Conservation (phyloP, 2,329 filamentous ascomycete species). For the Didymellaceae sp. region DNA sequence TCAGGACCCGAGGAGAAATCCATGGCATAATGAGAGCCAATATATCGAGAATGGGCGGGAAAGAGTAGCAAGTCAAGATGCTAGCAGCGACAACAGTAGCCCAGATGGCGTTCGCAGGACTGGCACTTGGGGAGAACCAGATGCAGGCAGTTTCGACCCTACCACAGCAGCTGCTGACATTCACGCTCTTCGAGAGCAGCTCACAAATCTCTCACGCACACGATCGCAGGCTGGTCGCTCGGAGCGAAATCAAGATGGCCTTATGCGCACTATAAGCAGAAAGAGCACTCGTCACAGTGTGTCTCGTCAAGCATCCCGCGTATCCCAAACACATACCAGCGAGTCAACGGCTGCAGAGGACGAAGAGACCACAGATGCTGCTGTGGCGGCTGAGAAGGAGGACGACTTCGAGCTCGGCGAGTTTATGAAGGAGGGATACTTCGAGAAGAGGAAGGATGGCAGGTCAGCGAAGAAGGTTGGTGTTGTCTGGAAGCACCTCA, state of each 20-base stretch:
- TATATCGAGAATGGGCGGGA: constrained; percentile 27
- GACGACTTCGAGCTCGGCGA: constrained; percentile 71
- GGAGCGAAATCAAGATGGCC: constrained; percentile 31
- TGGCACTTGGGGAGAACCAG: constrained; percentile 68
- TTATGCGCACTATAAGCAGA: constrained; percentile 36
- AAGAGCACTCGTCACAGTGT: constrained; percentile 32
- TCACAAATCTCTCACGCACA: constrained; percentile 60
- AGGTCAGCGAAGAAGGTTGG: constrained; percentile 77
- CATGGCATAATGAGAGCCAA: constrained; percentile 45
- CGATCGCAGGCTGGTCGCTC: constrained; percentile 33
- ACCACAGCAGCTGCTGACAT: constrained; percentile 65
- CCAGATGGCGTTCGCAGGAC: constrained; percentile 41
- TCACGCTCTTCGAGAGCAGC: constrained; percentile 62
- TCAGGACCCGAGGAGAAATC: constrained; percentile 38
- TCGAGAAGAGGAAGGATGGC: constrained; percentile 74
- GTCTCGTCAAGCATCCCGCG: constrained; percentile 20
- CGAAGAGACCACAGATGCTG: constrained; percentile 31
- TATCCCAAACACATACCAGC: constrained; percentile 18
- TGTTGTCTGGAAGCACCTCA: constrained; percentile 77
- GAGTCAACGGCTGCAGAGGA: constrained; percentile 21
- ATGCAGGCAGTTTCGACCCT: constrained; percentile 61
- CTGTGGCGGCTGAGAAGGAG: constrained; percentile 54
- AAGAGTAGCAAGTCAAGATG: constrained; percentile 18
- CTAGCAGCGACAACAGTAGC: constrained; percentile 27
- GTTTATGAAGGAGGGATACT: constrained; percentile 76